Evolutionary conservation across 192 early-diverging fungal species (phyloP).

Genomic region (Backusella circina): DNA sequence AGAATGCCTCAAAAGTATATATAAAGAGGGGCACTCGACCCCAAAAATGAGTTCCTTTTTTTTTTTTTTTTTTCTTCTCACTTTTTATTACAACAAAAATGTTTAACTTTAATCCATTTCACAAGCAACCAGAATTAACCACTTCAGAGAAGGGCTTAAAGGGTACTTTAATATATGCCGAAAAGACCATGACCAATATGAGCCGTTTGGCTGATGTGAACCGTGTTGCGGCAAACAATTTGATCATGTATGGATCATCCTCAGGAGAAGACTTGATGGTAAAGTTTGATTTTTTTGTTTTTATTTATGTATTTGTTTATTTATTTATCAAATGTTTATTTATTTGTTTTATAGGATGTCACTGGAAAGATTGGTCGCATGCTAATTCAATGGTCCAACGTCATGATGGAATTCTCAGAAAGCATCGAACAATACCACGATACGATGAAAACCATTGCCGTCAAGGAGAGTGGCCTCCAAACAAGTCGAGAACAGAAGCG

Average conservation of each 20-base stretch:
- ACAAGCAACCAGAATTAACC: not conserved
- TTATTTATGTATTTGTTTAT: not conserved
- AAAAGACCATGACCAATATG: not conserved
- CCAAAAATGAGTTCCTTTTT: not conserved
- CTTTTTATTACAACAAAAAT: not conserved
- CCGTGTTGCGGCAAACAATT: slow-evolving; percentile 16
- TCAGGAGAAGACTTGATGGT: slow-evolving; percentile 35
- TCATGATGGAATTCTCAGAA: slow-evolving; percentile 24
- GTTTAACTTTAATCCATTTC: not conserved
- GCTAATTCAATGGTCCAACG: slow-evolving; percentile 23
- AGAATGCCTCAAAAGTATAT: not conserved
- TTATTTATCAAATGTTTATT: not conserved
- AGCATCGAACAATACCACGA: slow-evolving; percentile 28
- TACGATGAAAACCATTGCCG: slow-evolving; percentile 25
- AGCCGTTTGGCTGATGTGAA: slow-evolving; percentile 16
- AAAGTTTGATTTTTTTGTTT: not conserved
- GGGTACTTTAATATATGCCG: not conserved
- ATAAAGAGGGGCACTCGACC: not conserved
- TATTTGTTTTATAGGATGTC: slow-evolving; percentile 24
- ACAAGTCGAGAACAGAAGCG: slow-evolving; percentile 18
- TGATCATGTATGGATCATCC: slow-evolving; percentile 28
- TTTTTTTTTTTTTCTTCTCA: not conserved
- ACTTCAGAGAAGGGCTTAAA: not conserved
- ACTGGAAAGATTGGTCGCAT: slow-evolving; percentile 29
- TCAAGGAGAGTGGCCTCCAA: slow-evolving; percentile 16